Conservation (phyloP, 345 rosid species). For the Brassica incana region DNA sequence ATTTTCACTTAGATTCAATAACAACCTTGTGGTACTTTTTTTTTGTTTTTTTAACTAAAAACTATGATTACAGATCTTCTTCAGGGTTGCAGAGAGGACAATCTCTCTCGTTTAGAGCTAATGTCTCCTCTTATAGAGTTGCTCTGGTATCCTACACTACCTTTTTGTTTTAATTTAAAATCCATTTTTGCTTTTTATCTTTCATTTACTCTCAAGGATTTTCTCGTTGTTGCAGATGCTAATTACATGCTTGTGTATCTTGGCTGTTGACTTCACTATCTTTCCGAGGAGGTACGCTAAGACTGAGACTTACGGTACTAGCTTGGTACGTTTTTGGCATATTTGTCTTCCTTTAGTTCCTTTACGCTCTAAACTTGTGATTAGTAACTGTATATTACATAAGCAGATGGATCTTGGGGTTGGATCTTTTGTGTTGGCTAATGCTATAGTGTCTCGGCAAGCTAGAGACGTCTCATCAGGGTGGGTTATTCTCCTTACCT, state of each 20-base stretch:
- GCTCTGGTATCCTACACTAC: constrained; percentile 47
- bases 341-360: background rate
- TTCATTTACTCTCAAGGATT: constrained; percentile 17
- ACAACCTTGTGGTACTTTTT: constrained; percentile 1
- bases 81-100: constrained; percentile 41
- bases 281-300: constrained; percentile 90
- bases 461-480: constrained; percentile 62
- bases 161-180: background rate
- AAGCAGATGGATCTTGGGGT: constrained; percentile 96
- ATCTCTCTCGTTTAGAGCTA: constrained; percentile 48
- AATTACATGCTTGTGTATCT: constrained; percentile 76
- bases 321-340: constrained; percentile 57
- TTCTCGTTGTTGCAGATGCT: constrained; percentile 60
- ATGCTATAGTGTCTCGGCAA: constrained; percentile 81
- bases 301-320: constrained; percentile 78
- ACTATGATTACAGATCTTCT: constrained; percentile 43
- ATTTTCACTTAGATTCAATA: background rate
- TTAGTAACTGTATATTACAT: background rate
- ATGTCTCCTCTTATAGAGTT: constrained; percentile 67
- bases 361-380: background rate
- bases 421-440: constrained; percentile 80
- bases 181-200: constrained; percentile 7
- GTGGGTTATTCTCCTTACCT: constrained; percentile 42
- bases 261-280: constrained; percentile 89
- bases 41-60: background rate